Evolutionary conservation across 2,329 filamentous ascomycete genomes (phyloP), one percentile per base, ranked within the genome.

Genomic region (Tolypocladium inflatum): DNA sequence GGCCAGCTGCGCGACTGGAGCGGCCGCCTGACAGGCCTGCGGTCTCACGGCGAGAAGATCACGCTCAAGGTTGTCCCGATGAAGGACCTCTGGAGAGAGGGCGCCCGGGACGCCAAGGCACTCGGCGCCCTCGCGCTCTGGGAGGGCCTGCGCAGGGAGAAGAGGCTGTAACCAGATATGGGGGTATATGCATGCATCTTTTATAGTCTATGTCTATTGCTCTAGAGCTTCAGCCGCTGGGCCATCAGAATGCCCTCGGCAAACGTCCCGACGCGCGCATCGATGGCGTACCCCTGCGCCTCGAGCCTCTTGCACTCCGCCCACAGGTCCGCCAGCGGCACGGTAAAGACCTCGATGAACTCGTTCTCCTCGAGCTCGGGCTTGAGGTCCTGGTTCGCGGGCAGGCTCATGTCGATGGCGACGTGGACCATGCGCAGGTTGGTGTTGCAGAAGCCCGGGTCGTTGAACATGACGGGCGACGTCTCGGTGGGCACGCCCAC

Each of bases 191-290:
- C 42, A 13, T 51, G 48, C 42, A 13, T 59, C 30, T 21, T 51
- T 21, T 26, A 8, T 21, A 50, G 37, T 45, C 26, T 56, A 38
- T 54, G 37, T 51, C 43, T 53, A 57, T 21, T 50, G 6, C 17
- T 26, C n/a, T 60, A 78, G 30, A 81, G 66, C 63, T 74, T 76
- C 58, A 81, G 76, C 61, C 73, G 72, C 74, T 84, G 88, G 23
- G 87, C 87, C 61, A 90, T 74, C 67, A 92, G 85, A 60, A 93
- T 85, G 0, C 89, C 89, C 70, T 93, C 89, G 0, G 89, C 90
- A 52, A 93, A 73, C 6, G 88, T 90, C 1, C 87, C 89, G 2
- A 93, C 86, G 43, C 89, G 78, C 7, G 89, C 89, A 71, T 94
- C 90, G 63, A 94, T 89, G 1, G 87, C 89, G 70, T 83, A 91